Base-by-base conservation (phyloP, 805 yeast species). In the Candida sanyiensis region DNA sequence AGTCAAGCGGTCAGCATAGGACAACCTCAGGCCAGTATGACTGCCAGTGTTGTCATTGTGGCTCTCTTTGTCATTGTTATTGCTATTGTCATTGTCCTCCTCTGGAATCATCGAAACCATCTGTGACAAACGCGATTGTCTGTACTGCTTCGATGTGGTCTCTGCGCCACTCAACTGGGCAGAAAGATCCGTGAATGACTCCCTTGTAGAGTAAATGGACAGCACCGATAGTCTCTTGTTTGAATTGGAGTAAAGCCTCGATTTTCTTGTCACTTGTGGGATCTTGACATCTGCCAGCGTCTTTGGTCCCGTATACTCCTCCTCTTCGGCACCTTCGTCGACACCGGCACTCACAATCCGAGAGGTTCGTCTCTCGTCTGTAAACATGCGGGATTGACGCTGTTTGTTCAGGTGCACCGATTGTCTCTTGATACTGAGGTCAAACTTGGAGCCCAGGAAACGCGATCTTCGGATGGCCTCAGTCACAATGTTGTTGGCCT, bases 141-240 rank as follows among this genome's bases (percentile, higher is more conserved):
- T 35, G 10, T 38, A 29, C 19, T 23, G 33, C 16, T 15, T 28
- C 8, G 29, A n/a, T 22, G 18, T 19, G 3, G 25, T 13, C 17
- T 56, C 21, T 24, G 40, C 11, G 39, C 47, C 15, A 47, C 61
- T 64, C 42, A 72, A 44, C 28, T 66, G 63, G 15, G 66, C 62
- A 15, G 72, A 73, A 51, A 81, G 64, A 52, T 82, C 80, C 28
- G 71, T 72, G 47, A 72, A 80, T 1, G 86, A 78, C 33, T 71
- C 75, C 45, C 72, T 77, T 3, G 88, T 76, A 1, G 89, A 81
- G 50, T 80, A 79, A 59, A 80, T 64, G 1, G 88, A 80, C 29
- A 83, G 58, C n/a, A 83, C 83, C 23, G 86, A 78, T 38, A 80
- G 63, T 53, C 93, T 71, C 59, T 78, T 83, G 52, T 76, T 76